A percentile compares a stretch with the other conserved stretches of the same genome.
Evolutionary conservation across 1,284 basidiomycete genomes (phyloP).

Genomic region (Cutaneotrichosporon sp.): DNA sequence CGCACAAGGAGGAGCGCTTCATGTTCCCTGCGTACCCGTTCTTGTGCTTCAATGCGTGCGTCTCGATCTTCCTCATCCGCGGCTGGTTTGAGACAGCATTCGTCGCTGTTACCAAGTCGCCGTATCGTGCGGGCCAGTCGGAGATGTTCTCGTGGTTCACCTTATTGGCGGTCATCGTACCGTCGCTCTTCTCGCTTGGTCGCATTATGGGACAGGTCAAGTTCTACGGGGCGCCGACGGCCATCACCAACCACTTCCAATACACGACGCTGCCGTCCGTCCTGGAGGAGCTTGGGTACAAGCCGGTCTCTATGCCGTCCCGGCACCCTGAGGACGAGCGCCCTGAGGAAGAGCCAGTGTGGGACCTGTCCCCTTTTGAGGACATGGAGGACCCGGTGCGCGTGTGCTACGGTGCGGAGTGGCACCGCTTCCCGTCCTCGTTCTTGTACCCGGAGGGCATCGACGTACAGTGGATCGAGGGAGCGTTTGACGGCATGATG

Average conservation of each 20-base stretch:
- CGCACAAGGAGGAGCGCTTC: conserved; percentile 98
- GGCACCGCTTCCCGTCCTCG: conserved; percentile 90
- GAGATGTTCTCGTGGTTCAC: conserved; percentile 75
- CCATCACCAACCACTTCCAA: conserved; percentile 71
- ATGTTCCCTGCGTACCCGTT: conserved; percentile 93
- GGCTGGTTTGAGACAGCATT: conserved; percentile 81
- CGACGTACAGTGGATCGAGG: conserved; percentile 80
- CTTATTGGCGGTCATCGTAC: conserved; percentile 64
- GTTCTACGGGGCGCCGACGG: conserved; percentile 89
- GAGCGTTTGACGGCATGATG: conserved; percentile 83
- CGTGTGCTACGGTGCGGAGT: conserved; percentile 92
- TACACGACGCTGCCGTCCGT: conserved; percentile 74
- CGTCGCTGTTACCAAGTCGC: conserved; percentile 71
- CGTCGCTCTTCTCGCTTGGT: conserved; percentile 69
- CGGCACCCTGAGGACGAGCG: background rate
- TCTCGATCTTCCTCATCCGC: conserved; percentile 74
- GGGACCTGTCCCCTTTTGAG: conserved; percentile 69
- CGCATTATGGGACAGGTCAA: conserved; percentile 77
- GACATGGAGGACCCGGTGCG: conserved; percentile 63
- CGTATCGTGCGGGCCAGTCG: conserved; percentile 78
- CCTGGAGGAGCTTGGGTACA: conserved; percentile 70
- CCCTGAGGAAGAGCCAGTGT: conserved; percentile 53
- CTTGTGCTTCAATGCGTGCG: conserved; percentile 90
- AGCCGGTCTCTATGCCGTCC: conserved; percentile 31
- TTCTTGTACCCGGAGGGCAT: conserved; percentile 83